Base-by-base conservation (phyloP, 2,329 filamentous ascomycete genomes). In the Neonectria coccinea region DNA sequence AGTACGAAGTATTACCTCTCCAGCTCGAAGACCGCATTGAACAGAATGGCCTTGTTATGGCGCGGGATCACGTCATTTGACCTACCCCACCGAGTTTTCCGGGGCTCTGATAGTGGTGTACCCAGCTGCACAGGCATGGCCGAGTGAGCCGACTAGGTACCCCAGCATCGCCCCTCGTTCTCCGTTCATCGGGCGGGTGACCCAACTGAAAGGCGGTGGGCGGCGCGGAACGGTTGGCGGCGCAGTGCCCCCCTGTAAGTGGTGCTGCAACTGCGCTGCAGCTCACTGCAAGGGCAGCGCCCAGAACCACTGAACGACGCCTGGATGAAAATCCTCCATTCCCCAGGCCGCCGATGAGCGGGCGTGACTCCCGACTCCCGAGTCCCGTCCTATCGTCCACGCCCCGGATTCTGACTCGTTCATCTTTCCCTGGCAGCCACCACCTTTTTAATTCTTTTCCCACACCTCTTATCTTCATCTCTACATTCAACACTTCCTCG, bases 301-400 rank as follows among this genome's bases (percentile, higher is more conserved):
- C 31, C 7, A 8, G 25, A 50, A 25, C 60, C 55, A 63, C 25
- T 58, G 31, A 44, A 45, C 22, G 31, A 14, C 50, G 25, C 50
- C 45, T 60, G n/a, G 22, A 45, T 51, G 36, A 45, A 56, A 62
- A 62, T 58, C 58, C 58, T 56, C 45, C 59, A 55, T 53, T 61
- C 65, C 62, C 64, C 51, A 68, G 68, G 64, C 71, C 71, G 72
- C 72, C 72, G 72, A 73, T 63, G 64, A 71, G 69, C 68, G 68
- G 67, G 67, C 69, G 56, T 73, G 71, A 73, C 71, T 73, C 72
- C 70, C 72, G 71, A 73, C 68, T 73, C 57, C 71, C 71, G 72
- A 63, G 54, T 59, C 53, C 62, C 51, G 56, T 39, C 14, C 36
- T 16, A 39, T 39, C 36, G 14, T 64, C 62, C 48, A 33, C 51